phyloP scores from a whole-genome alignment of 805 yeast genomes.

The Barnettozyma botsteinii region DNA sequence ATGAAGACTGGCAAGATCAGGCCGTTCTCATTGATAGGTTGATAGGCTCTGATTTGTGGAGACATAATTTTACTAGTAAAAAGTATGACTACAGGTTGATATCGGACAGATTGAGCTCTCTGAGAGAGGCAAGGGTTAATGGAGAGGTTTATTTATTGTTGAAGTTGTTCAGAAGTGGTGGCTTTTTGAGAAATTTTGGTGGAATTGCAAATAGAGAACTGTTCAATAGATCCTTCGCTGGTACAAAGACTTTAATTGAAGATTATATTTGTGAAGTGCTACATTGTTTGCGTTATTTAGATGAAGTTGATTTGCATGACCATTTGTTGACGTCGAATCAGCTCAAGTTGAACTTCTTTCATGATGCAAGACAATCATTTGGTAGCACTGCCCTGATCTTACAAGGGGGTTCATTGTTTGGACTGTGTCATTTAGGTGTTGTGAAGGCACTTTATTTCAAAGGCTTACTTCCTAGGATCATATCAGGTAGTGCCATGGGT shows the following conservation, averaged over 20 bases:
- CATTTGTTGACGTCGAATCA: slow-evolving; percentile 36
- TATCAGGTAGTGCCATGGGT: slow-evolving; percentile 91
- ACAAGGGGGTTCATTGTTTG: slow-evolving; percentile 95
- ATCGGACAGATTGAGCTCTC: slow-evolving; percentile 58
- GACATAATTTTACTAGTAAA: slow-evolving; percentile 75
- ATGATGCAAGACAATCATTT: slow-evolving; percentile 77
- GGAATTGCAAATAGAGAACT: slow-evolving; percentile 77
- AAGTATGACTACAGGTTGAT: slow-evolving; percentile 83
- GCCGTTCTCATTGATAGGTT: slow-evolving; percentile 45
- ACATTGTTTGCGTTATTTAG: slow-evolving; percentile 56
- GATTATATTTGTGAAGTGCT: slow-evolving; percentile 77
- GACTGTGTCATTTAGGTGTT: slow-evolving; percentile 90
- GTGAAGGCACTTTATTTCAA: slow-evolving; percentile 74
- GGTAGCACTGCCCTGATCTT: slow-evolving; percentile 88
- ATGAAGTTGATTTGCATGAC: slow-evolving; percentile 29
- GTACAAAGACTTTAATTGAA: slow-evolving; percentile 86
- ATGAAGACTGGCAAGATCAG: slow-evolving; percentile 63
- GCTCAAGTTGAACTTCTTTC: slow-evolving; percentile 68
- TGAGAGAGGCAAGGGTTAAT: slow-evolving; percentile 55
- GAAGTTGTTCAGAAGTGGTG: slow-evolving; percentile 66
- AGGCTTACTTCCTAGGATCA: slow-evolving; percentile 73
- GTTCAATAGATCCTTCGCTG: slow-evolving; percentile 76
- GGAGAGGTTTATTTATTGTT: slow-evolving; percentile 51
- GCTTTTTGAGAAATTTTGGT: slow-evolving; percentile 84
- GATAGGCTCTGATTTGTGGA: slow-evolving; percentile 57